A percentile compares a stretch with the other conserved stretches of the same genome.
phyloP scores from a whole-genome alignment of 2,329 filamentous ascomycete genomes.

The Kalmusia sp. region DNA sequence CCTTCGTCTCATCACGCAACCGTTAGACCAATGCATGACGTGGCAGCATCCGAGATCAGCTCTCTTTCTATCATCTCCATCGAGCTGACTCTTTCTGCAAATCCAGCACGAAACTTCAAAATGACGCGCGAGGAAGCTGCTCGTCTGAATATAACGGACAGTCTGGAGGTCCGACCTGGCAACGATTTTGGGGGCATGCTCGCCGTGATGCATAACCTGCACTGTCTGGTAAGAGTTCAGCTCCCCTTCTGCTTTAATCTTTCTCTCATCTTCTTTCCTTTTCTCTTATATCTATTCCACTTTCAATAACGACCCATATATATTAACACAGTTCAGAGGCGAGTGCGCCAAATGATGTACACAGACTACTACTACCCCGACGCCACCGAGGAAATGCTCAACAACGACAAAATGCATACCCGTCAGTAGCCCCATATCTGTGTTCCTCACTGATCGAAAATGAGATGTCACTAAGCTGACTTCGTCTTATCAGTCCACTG shows the following conservation, averaged over 20 bases:
- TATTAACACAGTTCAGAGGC: not conserved
- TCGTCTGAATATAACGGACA: constrained; percentile 10
- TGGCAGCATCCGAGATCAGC: no score
- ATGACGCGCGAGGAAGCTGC: constrained; percentile 2
- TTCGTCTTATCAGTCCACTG: constrained; percentile 6
- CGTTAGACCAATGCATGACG: not conserved
- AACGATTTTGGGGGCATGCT: constrained; percentile 5
- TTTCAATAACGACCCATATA: not conserved
- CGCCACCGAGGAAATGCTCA: not conserved
- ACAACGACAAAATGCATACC: not conserved
- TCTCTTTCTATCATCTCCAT: not conserved
- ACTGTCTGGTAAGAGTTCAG: constrained; percentile 8
- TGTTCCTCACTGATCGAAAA: not conserved
- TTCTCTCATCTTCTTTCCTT: no score
- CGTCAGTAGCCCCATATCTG: not conserved
- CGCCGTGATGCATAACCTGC: constrained; percentile 8
- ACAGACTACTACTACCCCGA: constrained; percentile 12
- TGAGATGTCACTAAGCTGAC: not conserved
- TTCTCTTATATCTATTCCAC: no score
- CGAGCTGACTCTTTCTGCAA: not conserved
- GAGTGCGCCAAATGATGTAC: constrained; percentile 7
- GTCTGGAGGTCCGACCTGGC: not conserved
- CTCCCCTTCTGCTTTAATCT: no score
- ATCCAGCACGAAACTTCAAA: not conserved
- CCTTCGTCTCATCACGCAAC: not conserved